A percentile compares a stretch with the other conserved stretches of the same genome.
These are phyloP conservation scores for Leccinum holopus DNA, from an alignment of 1,284 basidiomycete species.

Conservation along the genomic window DNA sequence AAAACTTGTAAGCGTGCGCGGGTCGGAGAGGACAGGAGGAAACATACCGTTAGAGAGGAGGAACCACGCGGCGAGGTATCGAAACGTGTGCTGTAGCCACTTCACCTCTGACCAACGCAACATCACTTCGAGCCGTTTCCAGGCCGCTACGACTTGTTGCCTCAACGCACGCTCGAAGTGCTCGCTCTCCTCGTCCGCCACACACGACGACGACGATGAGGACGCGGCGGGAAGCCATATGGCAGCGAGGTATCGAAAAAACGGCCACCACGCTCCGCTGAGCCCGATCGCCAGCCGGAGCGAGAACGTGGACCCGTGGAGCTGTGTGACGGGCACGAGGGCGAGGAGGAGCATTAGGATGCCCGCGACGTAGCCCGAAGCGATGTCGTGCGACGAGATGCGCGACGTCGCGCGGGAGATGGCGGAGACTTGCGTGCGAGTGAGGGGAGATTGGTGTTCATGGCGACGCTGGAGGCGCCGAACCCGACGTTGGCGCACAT, in stretches of 20 bases:
- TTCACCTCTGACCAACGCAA: slow-evolving; percentile 66
- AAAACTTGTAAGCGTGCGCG: slow-evolving; percentile 50
- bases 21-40: not conserved
- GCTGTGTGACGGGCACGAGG: slow-evolving; percentile 66
- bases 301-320: slow-evolving; percentile 70
- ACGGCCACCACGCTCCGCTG: slow-evolving; percentile 83
- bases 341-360: slow-evolving; percentile 70
- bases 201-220: not conserved
- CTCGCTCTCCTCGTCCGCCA: not conserved
- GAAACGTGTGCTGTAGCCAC: slow-evolving; percentile 79
- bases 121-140: slow-evolving; percentile 69
- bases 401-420: slow-evolving; percentile 72
- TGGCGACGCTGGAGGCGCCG: slow-evolving; percentile 80
- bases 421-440: slow-evolving; percentile 62
- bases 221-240: slow-evolving; percentile 59
- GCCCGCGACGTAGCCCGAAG: slow-evolving; percentile 78
- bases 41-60: slow-evolving; percentile 80
- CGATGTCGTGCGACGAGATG: slow-evolving; percentile 81
- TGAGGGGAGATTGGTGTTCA: slow-evolving; percentile 85
- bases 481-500: slow-evolving; percentile 80
- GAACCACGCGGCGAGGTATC: slow-evolving; percentile 88
- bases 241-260: slow-evolving; percentile 75
- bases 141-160: slow-evolving; percentile 44
- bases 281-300: slow-evolving; percentile 77
- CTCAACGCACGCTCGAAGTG: slow-evolving; percentile 39